Base-by-base conservation (phyloP, 1,284 basidiomycete genomes). In the Puccinia novopanici region DNA sequence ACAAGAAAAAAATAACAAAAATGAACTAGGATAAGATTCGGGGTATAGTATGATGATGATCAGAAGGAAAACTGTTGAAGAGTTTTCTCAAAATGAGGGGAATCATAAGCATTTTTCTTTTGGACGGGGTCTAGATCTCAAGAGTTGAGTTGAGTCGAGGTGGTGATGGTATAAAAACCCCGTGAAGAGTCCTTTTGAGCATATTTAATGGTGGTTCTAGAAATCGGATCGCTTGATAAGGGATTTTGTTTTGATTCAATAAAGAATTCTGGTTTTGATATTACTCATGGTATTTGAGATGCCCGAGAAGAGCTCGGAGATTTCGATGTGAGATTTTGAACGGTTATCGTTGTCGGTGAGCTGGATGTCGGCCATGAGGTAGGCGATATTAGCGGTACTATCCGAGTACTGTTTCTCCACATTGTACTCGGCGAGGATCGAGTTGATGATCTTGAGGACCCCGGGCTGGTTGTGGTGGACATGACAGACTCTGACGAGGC, bases 361-460 rank as follows among this genome's bases (percentile, higher is more conserved):
- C 40, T 77, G 75, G 24, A 77, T 68, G 87, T 99, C 96, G 24
- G 94, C 95, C 90, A 98, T 92, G 82, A 98, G 89, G 86, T 96
- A 97, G 27, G 95, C 96, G 77, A 96, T 89, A 83, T 96, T 95
- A 83, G 94, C 94, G 87, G 94, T 94, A 77, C 93, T 95, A 86
- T 98, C 95, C 24, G 96, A 95, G 87, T 92, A 97, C 87, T 99
- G 97, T 89, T 99, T 98, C 88, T 98, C 95, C 85, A 99, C 96
- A 87, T 99, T 99, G 89, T 96, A 95, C 68, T 92, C 91, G 80
- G 92, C 93, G 70, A 99, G 88, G 42, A 89, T 88, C 84, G 96
- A 93, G 89, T 99, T 99, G 88, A 99, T 93, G 84, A 92, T 91
- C 84, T 91, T 92, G 85, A 99, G 91, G 73, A 98, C 95, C 89